Conservation (phyloP, 768 basidiomycete genomes). For the Scleroderma citrinum region DNA sequence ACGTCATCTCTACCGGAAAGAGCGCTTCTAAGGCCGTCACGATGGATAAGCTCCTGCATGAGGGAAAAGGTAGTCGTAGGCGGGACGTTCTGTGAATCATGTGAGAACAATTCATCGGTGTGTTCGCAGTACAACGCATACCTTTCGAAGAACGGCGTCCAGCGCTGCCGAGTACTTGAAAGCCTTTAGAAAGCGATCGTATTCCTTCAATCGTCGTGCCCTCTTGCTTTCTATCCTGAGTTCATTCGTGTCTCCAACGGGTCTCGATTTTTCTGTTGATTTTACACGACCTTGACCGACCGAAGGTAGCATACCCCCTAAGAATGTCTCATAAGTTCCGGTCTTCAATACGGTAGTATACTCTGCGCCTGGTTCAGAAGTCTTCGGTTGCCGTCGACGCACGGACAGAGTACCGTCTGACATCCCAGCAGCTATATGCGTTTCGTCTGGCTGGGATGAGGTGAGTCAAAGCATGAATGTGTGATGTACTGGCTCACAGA, state of each 20-base stretch:
- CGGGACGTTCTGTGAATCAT: constrained; percentile 56
- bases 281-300: constrained; percentile 54
- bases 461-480: constrained; percentile 5
- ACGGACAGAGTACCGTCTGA: constrained; percentile 98
- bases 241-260: constrained; percentile 64
- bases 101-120: background rate
- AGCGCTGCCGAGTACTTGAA: constrained; percentile 95
- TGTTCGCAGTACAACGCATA: constrained; percentile 24
- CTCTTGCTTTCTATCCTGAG: constrained; percentile 70
- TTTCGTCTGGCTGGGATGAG: constrained; percentile 77
- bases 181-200: constrained; percentile 82
- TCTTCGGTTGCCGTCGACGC: constrained; percentile 76
- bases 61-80: constrained; percentile 86
- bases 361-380: constrained; percentile 44
- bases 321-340: constrained; percentile 64
- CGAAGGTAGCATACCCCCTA: constrained; percentile 46
- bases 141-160: constrained; percentile 86
- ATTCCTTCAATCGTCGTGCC: constrained; percentile 69
- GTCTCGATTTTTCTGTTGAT: constrained; percentile 41
- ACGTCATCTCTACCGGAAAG: constrained; percentile 91
- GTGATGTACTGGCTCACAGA: constrained; percentile 55
- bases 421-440: constrained; percentile 96
- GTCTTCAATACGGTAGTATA: constrained; percentile 39
- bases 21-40: constrained; percentile 82
- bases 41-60: constrained; percentile 87